A percentile compares a stretch with the other conserved stretches of the same genome.
Conservation (phyloP, 164 flowering plant species). For the Nymphaea colorata region DNA sequence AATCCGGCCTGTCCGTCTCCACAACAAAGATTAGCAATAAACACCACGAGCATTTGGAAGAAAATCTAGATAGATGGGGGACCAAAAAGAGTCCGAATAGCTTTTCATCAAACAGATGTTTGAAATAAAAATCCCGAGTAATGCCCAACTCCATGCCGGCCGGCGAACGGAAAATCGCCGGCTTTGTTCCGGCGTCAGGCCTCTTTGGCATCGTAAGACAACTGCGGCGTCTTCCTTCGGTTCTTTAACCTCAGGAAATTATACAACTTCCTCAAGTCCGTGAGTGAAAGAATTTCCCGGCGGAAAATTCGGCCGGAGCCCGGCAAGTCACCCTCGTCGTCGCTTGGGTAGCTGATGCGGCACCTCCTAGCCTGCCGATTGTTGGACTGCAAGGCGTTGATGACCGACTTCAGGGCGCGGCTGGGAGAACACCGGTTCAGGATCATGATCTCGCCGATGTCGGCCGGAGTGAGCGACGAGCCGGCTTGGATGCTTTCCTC, state of each 20-base stretch:
- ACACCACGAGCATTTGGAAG: no score
- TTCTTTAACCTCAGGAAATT: constrained; percentile 42
- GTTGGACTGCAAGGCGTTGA: constrained; percentile 41
- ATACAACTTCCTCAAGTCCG: constrained; percentile 49
- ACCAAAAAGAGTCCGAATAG: no score
- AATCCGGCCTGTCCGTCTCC: no score
- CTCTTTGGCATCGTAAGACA: neutral
- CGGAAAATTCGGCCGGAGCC: constrained; percentile 18
- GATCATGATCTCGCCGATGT: constrained; percentile 75
- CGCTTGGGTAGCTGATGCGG: neutral
- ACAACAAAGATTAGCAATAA: no score
- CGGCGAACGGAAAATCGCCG: no score
- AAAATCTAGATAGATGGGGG: no score
- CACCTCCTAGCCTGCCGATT: constrained; percentile 4
- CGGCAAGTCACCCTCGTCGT: constrained; percentile 22
- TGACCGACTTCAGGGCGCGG: constrained; percentile 67
- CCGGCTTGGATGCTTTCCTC: constrained; percentile 62
- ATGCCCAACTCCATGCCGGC: no score
- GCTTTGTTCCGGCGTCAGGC: neutral
- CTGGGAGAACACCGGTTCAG: constrained; percentile 64
- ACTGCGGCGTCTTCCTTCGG: constrained; percentile 16
- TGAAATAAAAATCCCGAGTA: no score
- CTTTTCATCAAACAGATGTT: no score
- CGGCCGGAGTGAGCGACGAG: constrained; percentile 57
- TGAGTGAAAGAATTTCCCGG: constrained; percentile 43